Evolutionary conservation across 1,139 yeast species (phyloP).

Genomic region (Meyerozyma sp.): DNA sequence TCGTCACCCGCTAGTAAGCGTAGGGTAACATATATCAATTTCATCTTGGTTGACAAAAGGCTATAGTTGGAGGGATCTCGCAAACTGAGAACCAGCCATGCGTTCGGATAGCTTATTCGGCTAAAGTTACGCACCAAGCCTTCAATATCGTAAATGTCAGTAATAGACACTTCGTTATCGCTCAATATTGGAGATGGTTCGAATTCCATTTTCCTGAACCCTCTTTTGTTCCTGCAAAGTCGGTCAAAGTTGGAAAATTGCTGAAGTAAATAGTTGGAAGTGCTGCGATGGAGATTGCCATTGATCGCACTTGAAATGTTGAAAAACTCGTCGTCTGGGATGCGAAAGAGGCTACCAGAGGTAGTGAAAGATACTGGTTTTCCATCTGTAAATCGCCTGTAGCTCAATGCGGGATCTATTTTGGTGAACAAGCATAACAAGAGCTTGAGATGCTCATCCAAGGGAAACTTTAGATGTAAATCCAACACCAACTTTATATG

Average conservation of each 20-base stretch:
- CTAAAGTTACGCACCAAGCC: not conserved
- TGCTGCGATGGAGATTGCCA: not conserved
- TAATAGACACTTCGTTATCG: not conserved
- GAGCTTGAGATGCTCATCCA: slow-evolving; percentile 24
- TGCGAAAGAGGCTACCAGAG: not conserved
- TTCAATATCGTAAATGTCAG: not conserved
- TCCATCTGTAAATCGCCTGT: slow-evolving; percentile 6
- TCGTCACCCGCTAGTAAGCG: not conserved
- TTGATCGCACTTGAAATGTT: not conserved
- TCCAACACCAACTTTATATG: slow-evolving; percentile 30
- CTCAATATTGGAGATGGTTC: not conserved
- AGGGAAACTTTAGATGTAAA: slow-evolving; percentile 27
- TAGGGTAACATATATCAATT: not conserved
- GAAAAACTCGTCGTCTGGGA: not conserved
- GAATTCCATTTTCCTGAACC: not conserved
- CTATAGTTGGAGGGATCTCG: not conserved
- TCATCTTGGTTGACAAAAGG: not conserved
- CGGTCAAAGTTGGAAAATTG: not conserved
- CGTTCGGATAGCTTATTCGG: not conserved
- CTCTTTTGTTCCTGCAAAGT: not conserved
- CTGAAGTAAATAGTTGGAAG: not conserved
- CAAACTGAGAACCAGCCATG: not conserved
- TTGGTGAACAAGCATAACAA: slow-evolving; percentile 20
- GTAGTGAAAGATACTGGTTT: not conserved
- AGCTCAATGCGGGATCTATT: slow-evolving; percentile 21